Conservation (phyloP, 2,329 filamentous ascomycete species). For the Pseudohalonectria lignicola region DNA sequence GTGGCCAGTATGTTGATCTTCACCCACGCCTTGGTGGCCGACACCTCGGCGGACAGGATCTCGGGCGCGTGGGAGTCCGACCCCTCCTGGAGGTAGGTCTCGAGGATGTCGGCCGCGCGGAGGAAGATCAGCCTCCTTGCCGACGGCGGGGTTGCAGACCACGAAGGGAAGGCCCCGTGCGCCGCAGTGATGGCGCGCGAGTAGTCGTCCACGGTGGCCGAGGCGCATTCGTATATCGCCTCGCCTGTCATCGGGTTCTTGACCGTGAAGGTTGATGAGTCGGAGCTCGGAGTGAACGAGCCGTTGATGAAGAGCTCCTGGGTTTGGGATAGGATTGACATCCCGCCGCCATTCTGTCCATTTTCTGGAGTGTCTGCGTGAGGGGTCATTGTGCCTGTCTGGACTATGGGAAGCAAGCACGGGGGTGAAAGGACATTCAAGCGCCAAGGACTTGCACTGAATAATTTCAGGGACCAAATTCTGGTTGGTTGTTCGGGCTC, state of each 20-base stretch:
- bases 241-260: slow-evolving; percentile 24
- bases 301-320: slow-evolving; percentile 15
- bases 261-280: slow-evolving; percentile 14
- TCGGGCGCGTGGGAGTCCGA: slow-evolving; percentile 13
- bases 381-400: too few species aligned
- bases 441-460: too few species aligned
- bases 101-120: slow-evolving; percentile 44
- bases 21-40: slow-evolving; percentile 16
- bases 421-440: too few species aligned
- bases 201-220: slow-evolving; percentile 42
- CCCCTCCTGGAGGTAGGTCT: slow-evolving; percentile 29
- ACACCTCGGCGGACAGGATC: slow-evolving; percentile 19
- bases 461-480: too few species aligned
- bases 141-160: slow-evolving; percentile 45
- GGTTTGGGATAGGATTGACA: slow-evolving; percentile 5
- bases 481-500: too few species aligned
- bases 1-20: slow-evolving; percentile 23
- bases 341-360: too few species aligned
- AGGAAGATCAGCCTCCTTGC: slow-evolving; percentile 48
- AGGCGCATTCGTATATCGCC: slow-evolving; percentile 41
- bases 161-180: slow-evolving; percentile 47
- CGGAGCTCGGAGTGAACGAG: slow-evolving; percentile 9
- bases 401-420: too few species aligned
- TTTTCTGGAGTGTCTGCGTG: too few species aligned
- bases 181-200: slow-evolving; percentile 35